Evolutionary conservation across 768 basidiomycete genomes (phyloP).

Genomic region (Pleurotus citrinopileatus): DNA sequence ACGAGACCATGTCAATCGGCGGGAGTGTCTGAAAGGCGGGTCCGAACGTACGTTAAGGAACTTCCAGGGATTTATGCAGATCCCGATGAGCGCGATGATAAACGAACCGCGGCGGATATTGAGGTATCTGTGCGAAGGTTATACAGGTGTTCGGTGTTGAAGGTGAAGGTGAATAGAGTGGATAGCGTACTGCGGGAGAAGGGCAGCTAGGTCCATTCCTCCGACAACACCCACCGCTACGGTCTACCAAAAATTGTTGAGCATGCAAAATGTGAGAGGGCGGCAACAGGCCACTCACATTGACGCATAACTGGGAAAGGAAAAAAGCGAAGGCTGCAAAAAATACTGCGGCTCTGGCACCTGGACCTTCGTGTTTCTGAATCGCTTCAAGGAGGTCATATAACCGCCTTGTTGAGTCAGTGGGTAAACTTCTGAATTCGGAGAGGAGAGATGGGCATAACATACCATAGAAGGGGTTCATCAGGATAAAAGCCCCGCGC

Average conservation of each 20-base stretch:
- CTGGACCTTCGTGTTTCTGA: constrained; percentile 23
- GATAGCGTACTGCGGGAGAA: constrained; percentile 24
- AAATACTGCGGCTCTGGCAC: constrained; percentile 29
- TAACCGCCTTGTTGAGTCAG: constrained; percentile 20
- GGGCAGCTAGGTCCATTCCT: constrained; percentile 28
- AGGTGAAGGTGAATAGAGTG: too few species aligned
- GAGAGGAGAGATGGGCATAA: not conserved
- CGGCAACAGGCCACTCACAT: constrained; percentile 14
- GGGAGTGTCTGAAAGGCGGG: not conserved
- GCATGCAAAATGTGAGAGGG: not conserved
- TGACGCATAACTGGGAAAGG: constrained; percentile 26
- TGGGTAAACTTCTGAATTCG: not conserved
- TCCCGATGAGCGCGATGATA: constrained; percentile 25
- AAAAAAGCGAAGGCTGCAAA: constrained; percentile 29
- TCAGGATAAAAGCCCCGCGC: constrained; percentile 28
- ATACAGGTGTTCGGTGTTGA: too few species aligned
- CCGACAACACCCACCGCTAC: constrained; percentile 30
- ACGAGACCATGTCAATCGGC: not conserved
- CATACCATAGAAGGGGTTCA: constrained; percentile 26
- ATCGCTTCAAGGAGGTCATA: constrained; percentile 28
- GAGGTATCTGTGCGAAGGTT: constrained; percentile 16
- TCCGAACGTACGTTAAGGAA: constrained; percentile 21
- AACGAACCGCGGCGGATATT: constrained; percentile 28
- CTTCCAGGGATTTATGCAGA: constrained; percentile 29
- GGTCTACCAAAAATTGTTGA: too few species aligned